Evolutionary conservation across 768 basidiomycete species (phyloP).

Genomic region (Tricholoma hemisulphureum): DNA sequence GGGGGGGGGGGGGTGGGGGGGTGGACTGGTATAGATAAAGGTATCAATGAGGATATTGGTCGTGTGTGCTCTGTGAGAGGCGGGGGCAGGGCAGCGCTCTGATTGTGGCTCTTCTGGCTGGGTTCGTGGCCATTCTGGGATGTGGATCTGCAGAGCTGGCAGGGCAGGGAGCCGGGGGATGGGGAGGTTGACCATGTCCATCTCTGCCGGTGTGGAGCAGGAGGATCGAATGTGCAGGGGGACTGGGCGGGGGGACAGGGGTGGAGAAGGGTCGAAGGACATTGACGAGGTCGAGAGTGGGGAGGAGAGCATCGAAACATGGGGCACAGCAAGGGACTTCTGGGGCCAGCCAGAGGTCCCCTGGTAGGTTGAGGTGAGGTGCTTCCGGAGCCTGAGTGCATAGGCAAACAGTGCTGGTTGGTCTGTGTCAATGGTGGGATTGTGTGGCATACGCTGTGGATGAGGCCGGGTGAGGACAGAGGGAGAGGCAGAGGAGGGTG

Average conservation of each 20-base stretch:
- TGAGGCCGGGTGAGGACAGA: no score
- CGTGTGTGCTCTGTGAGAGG: no score
- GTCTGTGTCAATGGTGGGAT: no score
- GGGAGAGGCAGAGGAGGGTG: background rate
- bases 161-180: background rate
- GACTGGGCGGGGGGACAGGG: background rate
- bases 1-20: background rate
- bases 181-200: background rate
- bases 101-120: no score
- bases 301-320: background rate
- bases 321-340: no score
- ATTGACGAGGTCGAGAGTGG: background rate
- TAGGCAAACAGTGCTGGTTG: no score
- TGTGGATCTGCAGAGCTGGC: constrained; percentile 3
- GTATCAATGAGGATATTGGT: no score
- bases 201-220: background rate
- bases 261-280: background rate
- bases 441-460: no score
- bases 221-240: background rate
- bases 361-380: background rate
- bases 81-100: no score
- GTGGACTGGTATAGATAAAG: no score
- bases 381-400: background rate
- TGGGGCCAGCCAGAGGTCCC: background rate
- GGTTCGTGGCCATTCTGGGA: background rate